phyloP scores from a whole-genome alignment of 2,329 filamentous ascomycete genomes.

The Chaetomiaceae sp. region DNA sequence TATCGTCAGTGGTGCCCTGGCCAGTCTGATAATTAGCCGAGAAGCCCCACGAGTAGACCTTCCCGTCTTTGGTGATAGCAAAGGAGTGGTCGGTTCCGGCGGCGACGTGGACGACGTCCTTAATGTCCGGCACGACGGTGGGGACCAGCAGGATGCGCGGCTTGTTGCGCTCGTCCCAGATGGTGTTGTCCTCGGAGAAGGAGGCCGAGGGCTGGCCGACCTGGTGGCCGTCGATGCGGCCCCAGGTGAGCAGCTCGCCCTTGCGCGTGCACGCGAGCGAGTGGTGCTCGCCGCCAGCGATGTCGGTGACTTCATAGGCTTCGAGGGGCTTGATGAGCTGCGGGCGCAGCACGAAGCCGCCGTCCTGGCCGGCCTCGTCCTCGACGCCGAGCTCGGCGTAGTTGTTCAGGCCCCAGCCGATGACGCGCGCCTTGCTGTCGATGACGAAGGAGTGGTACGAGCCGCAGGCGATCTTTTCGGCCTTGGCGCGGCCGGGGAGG shows the following conservation, averaged over 20 bases:
- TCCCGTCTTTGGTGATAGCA: slow-evolving; percentile 62
- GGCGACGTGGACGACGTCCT: slow-evolving; percentile 53
- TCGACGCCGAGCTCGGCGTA: slow-evolving; percentile 63
- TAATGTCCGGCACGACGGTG: slow-evolving; percentile 50
- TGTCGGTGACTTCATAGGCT: slow-evolving; percentile 57
- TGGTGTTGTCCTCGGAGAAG: slow-evolving; percentile 53
- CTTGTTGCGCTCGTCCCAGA: slow-evolving; percentile 59
- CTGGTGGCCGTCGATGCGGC: slow-evolving; percentile 51
- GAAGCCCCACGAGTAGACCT: slow-evolving; percentile 76
- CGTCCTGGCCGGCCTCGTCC: slow-evolving; percentile 67
- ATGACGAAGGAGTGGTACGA: slow-evolving; percentile 82
- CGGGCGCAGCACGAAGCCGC: slow-evolving; percentile 68
- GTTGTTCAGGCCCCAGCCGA: slow-evolving; percentile 82
- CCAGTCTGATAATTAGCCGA: slow-evolving; percentile 77
- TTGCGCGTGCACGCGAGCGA: slow-evolving; percentile 58
- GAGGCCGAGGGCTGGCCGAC: slow-evolving; percentile 53
- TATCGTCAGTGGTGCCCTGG: slow-evolving; percentile 71
- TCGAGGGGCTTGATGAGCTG: slow-evolving; percentile 61
- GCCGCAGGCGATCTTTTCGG: slow-evolving; percentile 61
- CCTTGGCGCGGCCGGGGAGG: slow-evolving; percentile 49
- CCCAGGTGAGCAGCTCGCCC: slow-evolving; percentile 57
- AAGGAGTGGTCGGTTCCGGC: slow-evolving; percentile 71
- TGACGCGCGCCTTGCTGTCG: slow-evolving; percentile 64
- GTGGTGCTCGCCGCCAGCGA: slow-evolving; percentile 70
- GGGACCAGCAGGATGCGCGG: slow-evolving; percentile 70